phyloP scores from a whole-genome alignment of 2,329 filamentous ascomycete genomes.

The Cordyceps cateniannulata region DNA sequence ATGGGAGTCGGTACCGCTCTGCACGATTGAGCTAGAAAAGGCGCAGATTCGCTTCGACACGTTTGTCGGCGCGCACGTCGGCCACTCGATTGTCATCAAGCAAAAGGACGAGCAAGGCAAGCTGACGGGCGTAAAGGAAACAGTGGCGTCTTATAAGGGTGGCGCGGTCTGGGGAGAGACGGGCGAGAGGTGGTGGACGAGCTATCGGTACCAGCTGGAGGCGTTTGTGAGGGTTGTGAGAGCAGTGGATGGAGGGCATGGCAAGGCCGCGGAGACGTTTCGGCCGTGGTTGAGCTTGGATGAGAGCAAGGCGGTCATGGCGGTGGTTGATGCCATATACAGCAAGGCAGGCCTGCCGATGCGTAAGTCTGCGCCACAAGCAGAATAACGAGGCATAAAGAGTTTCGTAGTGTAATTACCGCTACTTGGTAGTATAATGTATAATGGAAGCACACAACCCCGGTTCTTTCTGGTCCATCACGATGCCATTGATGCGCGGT shows the following conservation, averaged over 20 bases:
- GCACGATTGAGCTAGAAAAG: background rate
- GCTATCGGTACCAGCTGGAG: conserved; percentile 6
- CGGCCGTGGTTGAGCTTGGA: conserved; percentile 2
- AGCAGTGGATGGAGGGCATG: background rate
- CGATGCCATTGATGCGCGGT: conserved; percentile 10
- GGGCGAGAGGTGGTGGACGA: conserved; percentile 6
- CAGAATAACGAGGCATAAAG: background rate
- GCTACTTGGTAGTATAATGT: background rate
- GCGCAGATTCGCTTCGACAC: background rate
- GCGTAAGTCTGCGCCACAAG: background rate
- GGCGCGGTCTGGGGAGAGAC: background rate
- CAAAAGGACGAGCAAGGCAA: background rate
- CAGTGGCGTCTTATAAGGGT: background rate
- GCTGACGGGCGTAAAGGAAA: conserved; percentile 1
- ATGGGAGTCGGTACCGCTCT: conserved; percentile 2
- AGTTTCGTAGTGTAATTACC: background rate
- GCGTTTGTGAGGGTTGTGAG: background rate
- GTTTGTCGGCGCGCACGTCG: background rate
- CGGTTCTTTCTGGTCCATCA: background rate
- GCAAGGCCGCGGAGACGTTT: background rate
- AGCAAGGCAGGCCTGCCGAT: background rate
- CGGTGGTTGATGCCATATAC: conserved; percentile 3
- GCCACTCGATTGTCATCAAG: background rate
- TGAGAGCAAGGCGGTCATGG: background rate
- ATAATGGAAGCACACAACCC: background rate